A percentile compares a stretch with the other conserved stretches of the same genome.
Conservation (phyloP, 345 rosid species). For the Rhodamnia argentea region DNA sequence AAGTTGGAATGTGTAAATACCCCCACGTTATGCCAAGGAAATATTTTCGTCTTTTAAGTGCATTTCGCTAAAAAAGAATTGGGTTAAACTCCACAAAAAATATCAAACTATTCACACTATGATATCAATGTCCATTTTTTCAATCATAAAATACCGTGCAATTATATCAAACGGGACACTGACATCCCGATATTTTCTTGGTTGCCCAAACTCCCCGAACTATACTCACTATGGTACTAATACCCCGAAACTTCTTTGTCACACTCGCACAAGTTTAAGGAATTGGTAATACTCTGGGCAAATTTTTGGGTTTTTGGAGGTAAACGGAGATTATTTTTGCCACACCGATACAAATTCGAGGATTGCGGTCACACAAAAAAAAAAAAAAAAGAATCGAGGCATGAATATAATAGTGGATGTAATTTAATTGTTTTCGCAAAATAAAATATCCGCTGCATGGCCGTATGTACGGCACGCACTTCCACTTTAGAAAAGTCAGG, state of each 20-base stretch:
- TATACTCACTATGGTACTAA: accelerated
- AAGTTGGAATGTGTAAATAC: not conserved
- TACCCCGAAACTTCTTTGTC: not conserved
- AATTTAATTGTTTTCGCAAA: not conserved
- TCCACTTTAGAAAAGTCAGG: not conserved
- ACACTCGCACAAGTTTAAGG: not conserved
- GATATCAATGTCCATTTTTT: not conserved
- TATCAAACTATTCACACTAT: accelerated
- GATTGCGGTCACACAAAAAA: not conserved
- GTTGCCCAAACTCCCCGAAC: not conserved
- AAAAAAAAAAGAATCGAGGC: not conserved
- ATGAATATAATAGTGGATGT: not conserved
- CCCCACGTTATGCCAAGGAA: not conserved
- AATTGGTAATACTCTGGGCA: accelerated
- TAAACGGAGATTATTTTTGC: not conserved
- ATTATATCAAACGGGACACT: not conserved
- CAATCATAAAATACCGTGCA: not conserved
- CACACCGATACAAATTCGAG: accelerated
- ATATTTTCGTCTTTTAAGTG: not conserved
- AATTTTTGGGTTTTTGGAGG: accelerated
- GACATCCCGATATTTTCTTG: too few species aligned
- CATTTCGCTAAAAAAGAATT: not conserved
- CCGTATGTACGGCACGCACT: not conserved
- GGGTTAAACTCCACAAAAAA: not conserved
- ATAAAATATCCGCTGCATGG: not conserved